Percentiles rank a stretch among this genome's conserved stretches.
Conservation (phyloP, 2,329 filamentous ascomycete species). For the Penicillium hesseltinei region DNA sequence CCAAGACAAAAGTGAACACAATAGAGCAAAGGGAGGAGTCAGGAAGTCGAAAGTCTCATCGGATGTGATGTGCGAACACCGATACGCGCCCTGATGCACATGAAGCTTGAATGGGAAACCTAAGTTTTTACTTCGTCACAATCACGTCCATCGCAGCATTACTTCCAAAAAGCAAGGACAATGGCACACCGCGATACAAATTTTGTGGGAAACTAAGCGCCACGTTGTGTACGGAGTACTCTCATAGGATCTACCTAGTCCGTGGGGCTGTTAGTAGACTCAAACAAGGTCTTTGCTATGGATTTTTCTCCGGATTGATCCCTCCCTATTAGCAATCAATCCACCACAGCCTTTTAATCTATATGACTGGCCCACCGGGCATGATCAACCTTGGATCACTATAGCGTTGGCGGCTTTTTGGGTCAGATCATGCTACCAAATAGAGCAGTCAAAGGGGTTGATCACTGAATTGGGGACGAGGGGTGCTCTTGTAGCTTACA, state of each 20-base stretch:
- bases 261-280: neutral
- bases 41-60: neutral
- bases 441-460: conserved; percentile 3
- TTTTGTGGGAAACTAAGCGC: conserved; percentile 5
- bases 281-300: neutral
- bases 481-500: neutral
- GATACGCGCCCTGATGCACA: conserved; percentile 21
- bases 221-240: conserved; percentile 13
- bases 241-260: conserved; percentile 3
- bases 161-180: neutral
- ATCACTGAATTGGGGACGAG: conserved; percentile 3
- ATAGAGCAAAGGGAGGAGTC: neutral
- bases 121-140: conserved; percentile 2
- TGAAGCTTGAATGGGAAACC: conserved; percentile 12
- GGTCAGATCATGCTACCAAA: conserved; percentile 4
- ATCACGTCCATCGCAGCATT: conserved; percentile 1
- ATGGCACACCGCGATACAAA: neutral
- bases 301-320: conserved; percentile 2
- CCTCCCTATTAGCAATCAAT: conserved; percentile 1
- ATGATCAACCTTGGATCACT: conserved; percentile 8
- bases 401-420: conserved; percentile 6
- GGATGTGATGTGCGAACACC: conserved; percentile 14
- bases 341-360: neutral
- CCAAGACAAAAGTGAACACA: neutral
- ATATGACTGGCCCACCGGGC: conserved; percentile 10